A percentile compares a stretch with the other conserved stretches of the same genome.
These are phyloP conservation scores for Anthracocystis panici-leucophaei DNA, from an alignment of 1,284 basidiomycete genomes.

Conservation along the genomic window DNA sequence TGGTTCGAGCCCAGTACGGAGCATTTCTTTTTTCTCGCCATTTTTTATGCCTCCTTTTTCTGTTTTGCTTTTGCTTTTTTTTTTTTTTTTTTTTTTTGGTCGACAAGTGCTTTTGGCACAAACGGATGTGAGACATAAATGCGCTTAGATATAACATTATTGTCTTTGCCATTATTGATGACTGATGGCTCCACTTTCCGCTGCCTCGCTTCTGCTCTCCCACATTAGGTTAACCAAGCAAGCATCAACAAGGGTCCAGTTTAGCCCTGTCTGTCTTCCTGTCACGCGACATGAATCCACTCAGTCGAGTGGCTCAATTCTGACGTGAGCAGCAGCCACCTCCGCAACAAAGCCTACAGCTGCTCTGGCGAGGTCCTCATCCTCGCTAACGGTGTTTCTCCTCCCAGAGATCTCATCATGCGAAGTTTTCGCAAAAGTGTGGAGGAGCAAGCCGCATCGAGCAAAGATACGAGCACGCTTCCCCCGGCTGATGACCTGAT, in stretches of 20 bases:
- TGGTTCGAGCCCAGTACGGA: slow-evolving; percentile 57
- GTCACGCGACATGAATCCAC: slow-evolving; percentile 13
- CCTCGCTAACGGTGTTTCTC: neutral
- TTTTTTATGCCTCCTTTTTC: neutral
- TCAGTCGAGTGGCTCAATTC: slow-evolving; percentile 4
- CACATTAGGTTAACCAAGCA: neutral
- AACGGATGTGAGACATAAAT: slow-evolving; percentile 1
- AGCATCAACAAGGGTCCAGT: neutral
- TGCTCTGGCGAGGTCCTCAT: neutral
- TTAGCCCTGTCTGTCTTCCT: neutral
- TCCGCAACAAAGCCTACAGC: neutral
- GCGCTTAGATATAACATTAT: neutral
- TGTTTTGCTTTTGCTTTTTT: neutral
- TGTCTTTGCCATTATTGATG: neutral
- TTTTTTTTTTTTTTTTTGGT: slow-evolving; percentile 10
- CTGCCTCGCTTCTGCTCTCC: slow-evolving; percentile 1
- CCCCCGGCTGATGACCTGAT: neutral
- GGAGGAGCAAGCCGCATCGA: neutral
- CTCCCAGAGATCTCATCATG: neutral
- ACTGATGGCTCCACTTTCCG: slow-evolving; percentile 10
- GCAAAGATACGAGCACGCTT: neutral
- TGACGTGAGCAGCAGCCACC: slow-evolving; percentile 25
- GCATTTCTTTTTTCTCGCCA: slow-evolving; percentile 24
- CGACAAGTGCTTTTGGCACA: neutral
- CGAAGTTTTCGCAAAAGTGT: neutral